phyloP scores from a whole-genome alignment of 2,329 filamentous ascomycete genomes.

The Alternaria angustiovoidea region DNA sequence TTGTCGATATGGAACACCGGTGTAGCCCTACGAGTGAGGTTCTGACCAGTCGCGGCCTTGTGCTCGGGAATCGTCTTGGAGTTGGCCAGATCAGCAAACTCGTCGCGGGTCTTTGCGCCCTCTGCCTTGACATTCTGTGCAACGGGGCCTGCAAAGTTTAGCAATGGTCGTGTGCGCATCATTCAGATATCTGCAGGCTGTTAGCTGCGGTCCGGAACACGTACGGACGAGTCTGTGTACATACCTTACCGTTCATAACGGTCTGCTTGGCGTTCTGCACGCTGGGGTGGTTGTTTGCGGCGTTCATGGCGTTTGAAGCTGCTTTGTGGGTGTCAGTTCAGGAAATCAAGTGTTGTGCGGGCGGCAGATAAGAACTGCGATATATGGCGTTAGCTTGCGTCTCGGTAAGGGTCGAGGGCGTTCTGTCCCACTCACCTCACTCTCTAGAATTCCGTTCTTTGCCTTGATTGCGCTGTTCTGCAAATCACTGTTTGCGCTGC shows the following conservation, averaged over 20 bases:
- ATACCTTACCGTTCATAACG: constrained; percentile 56
- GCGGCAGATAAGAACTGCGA: constrained; percentile 50
- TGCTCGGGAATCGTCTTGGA: constrained; percentile 62
- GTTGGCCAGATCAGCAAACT: constrained; percentile 66
- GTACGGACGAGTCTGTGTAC: constrained; percentile 25
- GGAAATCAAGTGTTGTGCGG: constrained; percentile 41
- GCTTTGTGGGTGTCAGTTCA: constrained; percentile 52
- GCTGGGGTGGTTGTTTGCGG: constrained; percentile 59
- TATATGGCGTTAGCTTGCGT: constrained; percentile 47
- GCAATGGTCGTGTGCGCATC: constrained; percentile 26
- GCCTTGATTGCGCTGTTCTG: constrained; percentile 39
- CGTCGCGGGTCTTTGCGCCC: constrained; percentile 63
- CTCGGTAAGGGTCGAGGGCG: constrained; percentile 44
- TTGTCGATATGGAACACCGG: not conserved
- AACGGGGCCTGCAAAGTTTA: constrained; percentile 58
- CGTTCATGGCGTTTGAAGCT: constrained; percentile 58
- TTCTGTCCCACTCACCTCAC: constrained; percentile 54
- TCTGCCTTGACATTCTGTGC: constrained; percentile 66
- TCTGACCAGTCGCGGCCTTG: constrained; percentile 67
- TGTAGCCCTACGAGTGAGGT: constrained; percentile 64
- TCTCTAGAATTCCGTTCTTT: constrained; percentile 51
- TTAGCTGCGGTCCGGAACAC: constrained; percentile 31
- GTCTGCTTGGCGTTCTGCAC: constrained; percentile 56
- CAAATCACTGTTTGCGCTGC: constrained; percentile 27
- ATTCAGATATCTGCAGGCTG: constrained; percentile 34